phyloP scores from a whole-genome alignment of 2,329 filamentous ascomycete species.

The Colletotrichum tofieldiae region DNA sequence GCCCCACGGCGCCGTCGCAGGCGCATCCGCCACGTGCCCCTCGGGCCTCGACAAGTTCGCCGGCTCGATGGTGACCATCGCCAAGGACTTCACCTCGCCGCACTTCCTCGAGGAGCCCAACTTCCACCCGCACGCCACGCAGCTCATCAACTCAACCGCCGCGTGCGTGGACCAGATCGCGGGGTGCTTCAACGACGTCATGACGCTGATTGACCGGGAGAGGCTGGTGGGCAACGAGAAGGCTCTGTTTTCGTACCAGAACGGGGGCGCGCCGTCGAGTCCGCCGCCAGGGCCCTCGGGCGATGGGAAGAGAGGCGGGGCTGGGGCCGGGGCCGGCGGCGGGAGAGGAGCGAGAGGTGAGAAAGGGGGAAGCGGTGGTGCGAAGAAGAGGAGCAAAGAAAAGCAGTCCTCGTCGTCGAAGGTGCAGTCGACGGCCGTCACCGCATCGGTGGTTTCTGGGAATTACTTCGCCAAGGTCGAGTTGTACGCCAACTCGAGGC shows the following conservation, averaged over 20 bases:
- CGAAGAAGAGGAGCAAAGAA: conserved; percentile 31
- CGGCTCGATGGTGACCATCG: conserved; percentile 60
- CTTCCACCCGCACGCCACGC: conserved; percentile 52
- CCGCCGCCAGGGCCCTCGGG: background rate
- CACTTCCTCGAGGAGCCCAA: conserved; percentile 59
- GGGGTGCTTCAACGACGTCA: conserved; percentile 75
- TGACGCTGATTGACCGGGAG: conserved; percentile 81
- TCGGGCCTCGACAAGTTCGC: conserved; percentile 54
- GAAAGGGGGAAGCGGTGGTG: background rate
- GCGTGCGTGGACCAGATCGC: conserved; percentile 73
- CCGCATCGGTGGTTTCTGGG: conserved; percentile 44
- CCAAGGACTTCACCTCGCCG: conserved; percentile 57
- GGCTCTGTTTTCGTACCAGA: conserved; percentile 64
- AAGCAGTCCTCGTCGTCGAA: conserved; percentile 10
- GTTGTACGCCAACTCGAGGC: conserved; percentile 82
- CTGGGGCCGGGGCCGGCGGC: background rate
- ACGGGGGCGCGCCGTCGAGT: background rate
- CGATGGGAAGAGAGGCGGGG: background rate
- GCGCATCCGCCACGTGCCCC: conserved; percentile 39
- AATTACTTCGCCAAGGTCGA: conserved; percentile 80
- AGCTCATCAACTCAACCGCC: conserved; percentile 62
- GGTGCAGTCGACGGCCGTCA: conserved; percentile 31
- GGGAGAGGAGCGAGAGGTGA: background rate
- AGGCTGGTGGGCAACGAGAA: conserved; percentile 67
- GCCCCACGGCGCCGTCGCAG: conserved; percentile 10